These are phyloP conservation scores for Colletotrichum plurivorum DNA, from an alignment of 2,329 filamentous ascomycete genomes.

Conservation along the genomic window DNA sequence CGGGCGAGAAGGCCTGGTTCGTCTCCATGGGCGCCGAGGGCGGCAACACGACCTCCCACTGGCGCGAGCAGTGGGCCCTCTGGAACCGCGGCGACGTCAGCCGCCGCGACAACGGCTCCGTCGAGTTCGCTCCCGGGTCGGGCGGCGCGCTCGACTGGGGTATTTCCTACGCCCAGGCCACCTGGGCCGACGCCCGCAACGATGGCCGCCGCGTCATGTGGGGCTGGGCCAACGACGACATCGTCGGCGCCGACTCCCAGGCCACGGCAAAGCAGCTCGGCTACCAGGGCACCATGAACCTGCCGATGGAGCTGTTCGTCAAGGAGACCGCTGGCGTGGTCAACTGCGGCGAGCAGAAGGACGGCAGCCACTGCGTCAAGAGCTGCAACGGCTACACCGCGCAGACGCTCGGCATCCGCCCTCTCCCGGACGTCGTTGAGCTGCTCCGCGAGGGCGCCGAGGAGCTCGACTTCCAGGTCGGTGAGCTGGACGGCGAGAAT, in stretches of 20 bases:
- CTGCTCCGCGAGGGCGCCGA: slow-evolving; percentile 37
- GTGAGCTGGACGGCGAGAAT: slow-evolving; percentile 22
- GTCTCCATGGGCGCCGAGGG: slow-evolving; percentile 38
- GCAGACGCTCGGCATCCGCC: slow-evolving; percentile 39
- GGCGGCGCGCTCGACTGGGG: slow-evolving; percentile 41
- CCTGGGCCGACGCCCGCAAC: slow-evolving; percentile 36
- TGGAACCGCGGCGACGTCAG: slow-evolving; percentile 40
- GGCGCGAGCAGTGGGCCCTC: slow-evolving; percentile 39
- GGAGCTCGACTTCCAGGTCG: slow-evolving; percentile 24
- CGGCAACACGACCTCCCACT: slow-evolving; percentile 41
- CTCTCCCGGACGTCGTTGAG: slow-evolving; percentile 36
- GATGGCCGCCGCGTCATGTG: slow-evolving; percentile 37
- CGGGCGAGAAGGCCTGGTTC: slow-evolving; percentile 40
- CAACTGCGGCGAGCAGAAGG: slow-evolving; percentile 37
- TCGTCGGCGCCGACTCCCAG: slow-evolving; percentile 13
- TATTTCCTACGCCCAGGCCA: slow-evolving; percentile 40
- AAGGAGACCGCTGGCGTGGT: slow-evolving; percentile 38
- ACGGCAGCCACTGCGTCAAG: slow-evolving; percentile 37
- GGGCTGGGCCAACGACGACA: slow-evolving; percentile 41
- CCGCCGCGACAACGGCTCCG: slow-evolving; percentile 39
- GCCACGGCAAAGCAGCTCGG: slow-evolving; percentile 37
- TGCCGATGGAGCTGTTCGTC: slow-evolving; percentile 39
- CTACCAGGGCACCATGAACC: slow-evolving; percentile 39
- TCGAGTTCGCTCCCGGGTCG: slow-evolving; percentile 36
- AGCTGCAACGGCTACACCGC: slow-evolving; percentile 29